Base-by-base conservation (phyloP, 176 grass and related monocot species). In the Phyllostachys edulis region DNA sequence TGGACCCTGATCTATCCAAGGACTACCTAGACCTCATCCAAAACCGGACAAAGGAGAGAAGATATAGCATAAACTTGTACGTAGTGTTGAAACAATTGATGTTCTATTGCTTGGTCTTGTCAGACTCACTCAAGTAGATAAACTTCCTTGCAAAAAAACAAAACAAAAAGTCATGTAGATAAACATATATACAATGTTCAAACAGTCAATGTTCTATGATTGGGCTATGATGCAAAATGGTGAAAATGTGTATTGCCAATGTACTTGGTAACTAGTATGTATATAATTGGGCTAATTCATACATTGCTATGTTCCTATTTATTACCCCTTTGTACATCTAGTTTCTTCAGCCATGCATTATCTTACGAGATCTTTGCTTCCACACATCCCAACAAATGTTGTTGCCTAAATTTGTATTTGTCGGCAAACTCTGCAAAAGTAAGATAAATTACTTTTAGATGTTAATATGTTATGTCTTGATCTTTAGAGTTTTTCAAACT, bases 1-100 rank as follows among this genome's bases (percentile, higher is more conserved):
- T 99, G 86, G 96, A 99, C 80, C 96, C 96, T 84, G 96, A 99
- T 90, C 66, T 94, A 26, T 99, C 96, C 29, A 99, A 99, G 88
- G 96, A 95, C 73, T 99, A 96, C 67, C 91, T 99, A 46, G 93
- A 96, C 13, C 90, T 90, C 57, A 99, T 96, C 55, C 96, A 99
- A 78, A 99, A 99, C 88, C 73, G 96, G 56, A 96, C 93, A 1
- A 99, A 99, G 88, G 93, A 99, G 82, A 96, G 65, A 67, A 90
- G 88, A 89, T 99, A 96, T 24, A 96, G 83, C 9, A 15, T 34
- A 45, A 34, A 65, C 20, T 50, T 34, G 3, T 36, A 21, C 16
- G 2, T 13, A 10, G 4, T 20, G n/a, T 26, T 78, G 57, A 62
- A 77, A 65, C 26, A 47, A 13, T 13, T 79, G 27, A 36, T 79